phyloP scores from a whole-genome alignment of 441 rosid genomes.

The Bruguiera hainesii region DNA sequence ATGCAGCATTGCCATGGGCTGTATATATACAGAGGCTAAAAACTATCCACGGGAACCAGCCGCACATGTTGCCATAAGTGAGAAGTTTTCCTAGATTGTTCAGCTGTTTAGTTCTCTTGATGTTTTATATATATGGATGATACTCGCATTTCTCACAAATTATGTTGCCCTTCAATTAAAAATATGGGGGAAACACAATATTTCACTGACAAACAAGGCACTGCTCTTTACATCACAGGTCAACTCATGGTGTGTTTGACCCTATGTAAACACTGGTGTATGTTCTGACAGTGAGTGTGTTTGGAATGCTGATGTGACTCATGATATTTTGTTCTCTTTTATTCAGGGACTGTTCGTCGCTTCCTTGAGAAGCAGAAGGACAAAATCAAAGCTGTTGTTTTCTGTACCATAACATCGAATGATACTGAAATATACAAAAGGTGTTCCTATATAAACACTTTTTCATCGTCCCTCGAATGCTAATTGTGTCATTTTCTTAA shows the following conservation, averaged over 20 bases:
- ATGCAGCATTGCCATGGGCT: conserved; percentile 92
- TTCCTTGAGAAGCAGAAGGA: conserved; percentile 94
- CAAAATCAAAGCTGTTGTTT: conserved; percentile 81
- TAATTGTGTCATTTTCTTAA: too few species aligned
- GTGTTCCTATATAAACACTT: conserved; percentile 29
- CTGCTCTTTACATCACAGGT: too few species aligned
- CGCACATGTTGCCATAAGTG: conserved; percentile 98
- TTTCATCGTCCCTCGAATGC: neutral
- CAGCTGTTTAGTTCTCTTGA: conserved; percentile 5
- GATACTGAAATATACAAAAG: conserved; percentile 90
- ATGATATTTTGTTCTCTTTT: conserved; percentile 24
- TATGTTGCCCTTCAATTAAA: too few species aligned
- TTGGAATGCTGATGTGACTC: neutral
- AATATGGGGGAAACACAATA: too few species aligned
- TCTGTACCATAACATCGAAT: conserved; percentile 76
- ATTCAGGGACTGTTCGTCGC: conserved; percentile 88
- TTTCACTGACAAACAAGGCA: too few species aligned
- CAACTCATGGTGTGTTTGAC: too few species aligned
- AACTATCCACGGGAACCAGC: conserved; percentile 99
- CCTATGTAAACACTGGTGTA: too few species aligned
- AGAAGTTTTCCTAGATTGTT: conserved; percentile 33
- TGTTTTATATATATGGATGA: neutral
- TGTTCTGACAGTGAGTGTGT: too few species aligned
- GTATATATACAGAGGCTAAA: conserved; percentile 94
- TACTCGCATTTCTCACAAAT: too few species aligned